Conservation (phyloP, 2,329 filamentous ascomycete genomes). For the Epichloe baconii region DNA sequence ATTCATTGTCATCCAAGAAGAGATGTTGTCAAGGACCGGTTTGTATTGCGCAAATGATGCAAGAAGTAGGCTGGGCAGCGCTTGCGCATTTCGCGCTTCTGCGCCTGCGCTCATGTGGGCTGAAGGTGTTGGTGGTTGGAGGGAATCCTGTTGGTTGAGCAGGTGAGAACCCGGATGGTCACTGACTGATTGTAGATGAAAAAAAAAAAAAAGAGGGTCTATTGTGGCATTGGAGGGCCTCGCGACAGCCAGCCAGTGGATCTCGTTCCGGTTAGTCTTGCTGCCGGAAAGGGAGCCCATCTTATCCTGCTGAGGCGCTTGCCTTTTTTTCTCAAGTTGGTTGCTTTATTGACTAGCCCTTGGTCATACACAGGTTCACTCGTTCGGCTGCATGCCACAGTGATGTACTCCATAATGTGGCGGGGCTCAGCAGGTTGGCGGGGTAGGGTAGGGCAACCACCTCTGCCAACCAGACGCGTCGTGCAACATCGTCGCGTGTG, state of each 20-base stretch:
- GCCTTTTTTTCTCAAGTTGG: neutral
- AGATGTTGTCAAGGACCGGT: too few relatives aligned
- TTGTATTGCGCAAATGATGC: too few relatives aligned
- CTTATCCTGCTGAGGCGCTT: neutral
- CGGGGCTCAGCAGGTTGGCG: neutral
- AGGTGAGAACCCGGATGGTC: constrained; percentile 15
- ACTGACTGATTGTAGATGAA: neutral
- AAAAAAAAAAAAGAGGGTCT: neutral
- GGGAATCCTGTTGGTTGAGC: neutral
- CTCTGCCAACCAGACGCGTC: neutral
- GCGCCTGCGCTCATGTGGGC: constrained; percentile 1
- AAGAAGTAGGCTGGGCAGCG: neutral
- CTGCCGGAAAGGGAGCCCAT: neutral
- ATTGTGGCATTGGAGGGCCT: neutral
- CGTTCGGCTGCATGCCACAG: too few relatives aligned
- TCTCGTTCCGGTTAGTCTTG: neutral
- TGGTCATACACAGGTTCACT: too few relatives aligned
- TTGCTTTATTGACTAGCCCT: too few relatives aligned
- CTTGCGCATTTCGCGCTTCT: neutral
- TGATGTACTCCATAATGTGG: too few relatives aligned
- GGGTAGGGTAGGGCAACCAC: neutral
- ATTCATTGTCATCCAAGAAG: too few relatives aligned
- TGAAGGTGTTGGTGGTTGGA: neutral
- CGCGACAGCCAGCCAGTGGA: neutral
- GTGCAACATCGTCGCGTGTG: neutral